Evolutionary conservation across 495 filamentous ascomycete genomes (phyloP), one percentile per base, ranked within the genome.

Genomic region (Xylaria intraflava): DNA sequence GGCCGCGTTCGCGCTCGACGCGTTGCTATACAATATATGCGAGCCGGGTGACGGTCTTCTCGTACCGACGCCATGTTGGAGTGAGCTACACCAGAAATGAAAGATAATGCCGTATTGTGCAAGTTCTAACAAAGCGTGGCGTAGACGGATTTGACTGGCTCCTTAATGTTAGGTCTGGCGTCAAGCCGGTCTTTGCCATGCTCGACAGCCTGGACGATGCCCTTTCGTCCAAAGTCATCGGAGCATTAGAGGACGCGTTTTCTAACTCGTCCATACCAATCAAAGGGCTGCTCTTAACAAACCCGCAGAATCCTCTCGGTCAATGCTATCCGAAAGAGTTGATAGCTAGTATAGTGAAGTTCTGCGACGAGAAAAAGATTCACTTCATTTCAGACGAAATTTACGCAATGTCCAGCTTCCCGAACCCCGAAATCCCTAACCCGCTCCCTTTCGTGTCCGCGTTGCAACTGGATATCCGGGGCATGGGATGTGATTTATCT

Each of bases 271-370:
- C 29, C 65, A 9, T 59, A 64, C 44, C 59, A 20, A 50, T 65
- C 9, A 63, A 57, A 27, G 62, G 50, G 11, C 9, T 65, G 9
- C 31, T 65, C 22, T 14, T 65, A 2, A 31, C 33, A 1, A 77
- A 75, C 31, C 73, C 73, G n/a, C 67, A 77, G 55, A 77, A 77
- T 49, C 73, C 74, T 45, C 60, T 75, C 22, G 72, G 69, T 0
- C n/a, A 9, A 6, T 38, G 35, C 27, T 54, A 54, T 26, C 42
- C 42, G 12, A 27, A 19, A 17, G 23, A 40, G 11, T 9, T 27
- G 16, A 20, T 42, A 12, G 2, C 36, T 29, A 33, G 49, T 17
- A 51, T 46, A 16, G 20, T 57, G 22, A 49, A 33, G n/a, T 56
- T 69, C 42, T 69, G 66, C 49, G 49, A 49, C n/a, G 39, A 42